Percentiles rank a stretch among this genome's conserved stretches.
Conservation (phyloP, 495 filamentous ascomycete species). For the Antarctomyces pellizariae region DNA sequence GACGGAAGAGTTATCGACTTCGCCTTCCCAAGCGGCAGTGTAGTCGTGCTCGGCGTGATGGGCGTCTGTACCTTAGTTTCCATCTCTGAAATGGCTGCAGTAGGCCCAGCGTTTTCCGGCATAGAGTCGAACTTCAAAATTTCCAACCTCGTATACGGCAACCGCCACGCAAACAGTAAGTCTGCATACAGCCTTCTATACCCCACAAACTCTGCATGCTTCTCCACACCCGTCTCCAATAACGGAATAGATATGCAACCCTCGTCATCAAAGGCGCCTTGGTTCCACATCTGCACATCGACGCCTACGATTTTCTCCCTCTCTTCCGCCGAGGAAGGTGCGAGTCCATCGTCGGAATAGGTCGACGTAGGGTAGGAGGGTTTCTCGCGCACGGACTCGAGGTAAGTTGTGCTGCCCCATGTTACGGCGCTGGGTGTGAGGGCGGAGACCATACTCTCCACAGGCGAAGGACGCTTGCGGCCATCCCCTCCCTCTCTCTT, state of each 20-base stretch:
- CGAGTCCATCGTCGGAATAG: slow-evolving; percentile 24
- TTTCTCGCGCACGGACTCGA: slow-evolving; percentile 23
- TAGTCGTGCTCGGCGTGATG: no score
- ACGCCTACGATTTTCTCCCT: slow-evolving; percentile 21
- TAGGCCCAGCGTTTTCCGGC: slow-evolving; percentile 16
- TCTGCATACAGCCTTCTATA: slow-evolving; percentile 69
- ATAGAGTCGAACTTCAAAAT: slow-evolving; percentile 63
- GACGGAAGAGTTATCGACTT: no score
- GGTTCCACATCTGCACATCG: slow-evolving; percentile 46
- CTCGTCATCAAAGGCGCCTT: slow-evolving; percentile 55
- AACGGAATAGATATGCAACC: slow-evolving; percentile 42
- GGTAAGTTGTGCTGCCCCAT: slow-evolving; percentile 40
- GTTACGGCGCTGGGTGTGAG: slow-evolving; percentile 33
- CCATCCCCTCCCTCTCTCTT: no score
- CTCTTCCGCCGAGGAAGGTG: no score
- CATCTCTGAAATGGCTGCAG: slow-evolving; percentile 4
- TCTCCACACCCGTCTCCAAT: slow-evolving; percentile 39
- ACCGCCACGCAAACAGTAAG: slow-evolving; percentile 59
- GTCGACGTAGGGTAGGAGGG: slow-evolving; percentile 17
- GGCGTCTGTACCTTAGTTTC: slow-evolving; percentile 7
- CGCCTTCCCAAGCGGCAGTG: no score
- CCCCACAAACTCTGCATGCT: slow-evolving; percentile 34
- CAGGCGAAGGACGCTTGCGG: slow-evolving; percentile 41
- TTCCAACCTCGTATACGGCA: slow-evolving; percentile 51
- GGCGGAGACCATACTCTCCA: slow-evolving; percentile 38